Evolutionary conservation across 2,329 filamentous ascomycete genomes (phyloP), one percentile per base, ranked within the genome.

Genomic region (Neofusicoccum cordaticola): DNA sequence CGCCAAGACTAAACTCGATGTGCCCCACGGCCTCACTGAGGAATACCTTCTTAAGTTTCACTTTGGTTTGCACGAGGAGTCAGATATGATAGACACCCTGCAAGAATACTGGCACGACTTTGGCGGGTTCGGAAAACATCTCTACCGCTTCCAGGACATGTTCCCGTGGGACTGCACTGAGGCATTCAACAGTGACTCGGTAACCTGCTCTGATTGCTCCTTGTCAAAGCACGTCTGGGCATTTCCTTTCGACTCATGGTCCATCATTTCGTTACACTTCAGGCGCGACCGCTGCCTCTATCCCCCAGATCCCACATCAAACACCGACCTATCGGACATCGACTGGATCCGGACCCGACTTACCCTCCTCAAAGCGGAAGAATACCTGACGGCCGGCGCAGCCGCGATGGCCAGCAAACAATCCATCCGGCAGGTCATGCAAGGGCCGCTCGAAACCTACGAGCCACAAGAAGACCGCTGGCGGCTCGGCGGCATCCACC

Each of bases 51-150:
- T 47, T 5, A 47, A 72, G 12, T 77, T 80, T 64, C 73, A 73
- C 53, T 78, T 73, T 57, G 79, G 79, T 4, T 70, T 74, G 0
- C 75, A 80, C 53, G 74, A 79, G 45, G 77, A 80, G 5, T 71
- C 78, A 1, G 80, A 82, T 64, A 72, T 82, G 3, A 75, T 81
- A 34, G 80, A 82, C 67, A 75, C 74, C 0, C 75, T 77, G 11
- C 72, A 75, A 63, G 79, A 82, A 69, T 82, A 82, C 66, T 82
- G 80, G 80, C 71, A 78, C 62, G 80, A 82, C 67, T 82, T 79
- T 79, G 79, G 76, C 4, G 74, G 72, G 7, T 81, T 82, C 63
- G 75, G 71, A 1, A 71, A 70, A 3, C 74, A 72, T 0, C 65
- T 81, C 0, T 82, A 82, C 67, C 69, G 65, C 11, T 76, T 80